Evolutionary conservation across 148 eudicot species (phyloP), one percentile per base, ranked within the genome.

Genomic region (Chenopodium suecicum): DNA sequence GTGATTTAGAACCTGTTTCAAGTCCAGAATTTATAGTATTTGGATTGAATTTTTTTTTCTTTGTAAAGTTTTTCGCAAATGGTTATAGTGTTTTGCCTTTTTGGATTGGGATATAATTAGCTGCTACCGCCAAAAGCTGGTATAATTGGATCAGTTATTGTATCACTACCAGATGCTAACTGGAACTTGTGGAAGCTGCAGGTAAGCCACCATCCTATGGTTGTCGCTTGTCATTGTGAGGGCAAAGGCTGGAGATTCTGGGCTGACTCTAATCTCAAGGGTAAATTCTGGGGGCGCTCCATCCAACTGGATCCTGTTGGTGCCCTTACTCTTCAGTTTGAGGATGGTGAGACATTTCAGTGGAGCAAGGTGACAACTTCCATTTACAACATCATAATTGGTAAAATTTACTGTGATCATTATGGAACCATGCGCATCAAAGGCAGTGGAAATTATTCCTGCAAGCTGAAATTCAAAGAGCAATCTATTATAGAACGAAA

Each of bases 331-430:
- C 89, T 94, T 73, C 96, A 92, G 82, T 94, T 94, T 88, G 98
- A 90, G 75, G 98, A 94, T 77, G 98, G 98, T 8, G 98, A 94
- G 83, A 90, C 94, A 72, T 94, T 94, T 84, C 88, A 94, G 82
- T 94, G 98, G 98, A 92, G 96, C 89, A 94, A 95, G 89, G 98
- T 93, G 84, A 95, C 97, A 41, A 95, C 98, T 47, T 95, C 98
- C 44, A 91, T 95, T 80, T 95, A 95, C 90, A 95, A 95, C 86
- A 95, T 94, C 37, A 95, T 95, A 77, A 85, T 95, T 58, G 98
- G 98, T 77, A 95, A 93, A 91, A 95, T 95, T 73, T 95, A 95
- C 46, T 95, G 98, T 79, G 98, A 95, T 78, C 98, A 95, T 81
- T 95, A 91, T 70, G 98, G 98, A 70, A 93, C 98, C 78, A 93